Evolutionary conservation across 2,329 filamentous ascomycete species (phyloP).

Genomic region (Thelonectria discophora): DNA sequence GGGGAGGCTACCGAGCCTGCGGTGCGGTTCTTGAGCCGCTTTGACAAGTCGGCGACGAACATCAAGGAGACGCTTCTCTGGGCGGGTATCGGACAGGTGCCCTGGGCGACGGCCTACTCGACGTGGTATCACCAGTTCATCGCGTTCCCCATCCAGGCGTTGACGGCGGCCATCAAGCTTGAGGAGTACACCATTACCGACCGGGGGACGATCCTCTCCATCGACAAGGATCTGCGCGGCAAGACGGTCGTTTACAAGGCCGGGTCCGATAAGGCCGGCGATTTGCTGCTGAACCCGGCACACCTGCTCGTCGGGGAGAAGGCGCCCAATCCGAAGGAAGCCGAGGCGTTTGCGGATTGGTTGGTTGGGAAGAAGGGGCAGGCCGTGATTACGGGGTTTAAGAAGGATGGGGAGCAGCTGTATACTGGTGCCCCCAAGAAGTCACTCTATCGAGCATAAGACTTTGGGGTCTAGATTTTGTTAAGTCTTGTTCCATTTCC

Average conservation of each 20-base stretch:
- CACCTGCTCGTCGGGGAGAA: slow-evolving; percentile 42
- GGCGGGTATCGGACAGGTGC: slow-evolving; percentile 56
- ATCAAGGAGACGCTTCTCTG: slow-evolving; percentile 58
- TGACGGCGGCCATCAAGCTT: slow-evolving; percentile 52
- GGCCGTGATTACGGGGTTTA: slow-evolving; percentile 25
- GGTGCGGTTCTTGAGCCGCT: slow-evolving; percentile 55
- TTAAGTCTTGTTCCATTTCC: too few species aligned
- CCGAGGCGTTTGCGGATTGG: slow-evolving; percentile 29
- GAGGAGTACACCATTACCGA: slow-evolving; percentile 59
- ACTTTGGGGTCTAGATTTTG: too few species aligned
- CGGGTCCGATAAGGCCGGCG: slow-evolving; percentile 46
- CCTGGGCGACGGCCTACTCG: slow-evolving; percentile 55
- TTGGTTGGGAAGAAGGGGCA: slow-evolving; percentile 31
- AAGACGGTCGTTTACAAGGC: slow-evolving; percentile 49
- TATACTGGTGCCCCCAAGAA: slow-evolving; percentile 25
- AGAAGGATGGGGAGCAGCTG: slow-evolving; percentile 29
- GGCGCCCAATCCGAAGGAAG: slow-evolving; percentile 26
- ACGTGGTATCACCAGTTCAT: slow-evolving; percentile 59
- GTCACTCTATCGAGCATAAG: background rate
- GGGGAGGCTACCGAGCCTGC: slow-evolving; percentile 43
- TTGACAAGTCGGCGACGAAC: slow-evolving; percentile 59
- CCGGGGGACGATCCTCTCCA: slow-evolving; percentile 54
- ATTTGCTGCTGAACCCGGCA: slow-evolving; percentile 55
- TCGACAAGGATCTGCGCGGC: slow-evolving; percentile 46
- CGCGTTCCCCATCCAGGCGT: slow-evolving; percentile 55